Base-by-base conservation (phyloP, 2,329 filamentous ascomycete species). In the Aspergillus udagawae region DNA sequence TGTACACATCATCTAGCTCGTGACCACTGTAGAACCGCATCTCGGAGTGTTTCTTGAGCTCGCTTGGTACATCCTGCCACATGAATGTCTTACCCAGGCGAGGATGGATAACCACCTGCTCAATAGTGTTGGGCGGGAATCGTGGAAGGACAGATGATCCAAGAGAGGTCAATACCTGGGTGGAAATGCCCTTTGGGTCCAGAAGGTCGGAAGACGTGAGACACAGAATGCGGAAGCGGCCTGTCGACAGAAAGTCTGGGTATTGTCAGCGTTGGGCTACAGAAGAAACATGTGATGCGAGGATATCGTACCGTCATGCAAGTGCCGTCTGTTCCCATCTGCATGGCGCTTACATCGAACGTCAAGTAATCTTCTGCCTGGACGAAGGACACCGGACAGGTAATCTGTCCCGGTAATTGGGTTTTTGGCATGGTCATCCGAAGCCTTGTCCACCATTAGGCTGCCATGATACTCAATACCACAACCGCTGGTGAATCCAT, bases 401-500 rank as follows among this genome's bases (percentile, higher is more conserved):
- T 71, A 75, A 52, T 75, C 67, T 8, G 64, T 71, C 7, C 71
- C 72, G 2, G 53, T 55, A 38, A 73, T 60, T 3, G 70, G 69
- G 35, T 68, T 67, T 10, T 53, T 57, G 9, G 9, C 35, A n/a
- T 38, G 53, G 1, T 27, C 60, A 1, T 50, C 55, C n/a, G 51
- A 38, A 4, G 29, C 56, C 35, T 68, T 70, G 8, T 69, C 56
- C 1, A 75, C 68, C 0, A 65, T 63, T 25, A 63, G 41, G 32
- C 67, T 74, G 14, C 68, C 66, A 0, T 66, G 64, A 54, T 76
- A 77, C 45, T 74, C 71, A 12, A 76, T 69, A 17, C 73, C 74
- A 54, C 73, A 74, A 3, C 74, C 75, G 27, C 69, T 75, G 10
- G 73, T 75, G 53, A 76, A 74, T 1, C 70, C 71, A 49, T 73